phyloP scores from a whole-genome alignment of 441 rosid species.

The Francoa sonchifolia region DNA sequence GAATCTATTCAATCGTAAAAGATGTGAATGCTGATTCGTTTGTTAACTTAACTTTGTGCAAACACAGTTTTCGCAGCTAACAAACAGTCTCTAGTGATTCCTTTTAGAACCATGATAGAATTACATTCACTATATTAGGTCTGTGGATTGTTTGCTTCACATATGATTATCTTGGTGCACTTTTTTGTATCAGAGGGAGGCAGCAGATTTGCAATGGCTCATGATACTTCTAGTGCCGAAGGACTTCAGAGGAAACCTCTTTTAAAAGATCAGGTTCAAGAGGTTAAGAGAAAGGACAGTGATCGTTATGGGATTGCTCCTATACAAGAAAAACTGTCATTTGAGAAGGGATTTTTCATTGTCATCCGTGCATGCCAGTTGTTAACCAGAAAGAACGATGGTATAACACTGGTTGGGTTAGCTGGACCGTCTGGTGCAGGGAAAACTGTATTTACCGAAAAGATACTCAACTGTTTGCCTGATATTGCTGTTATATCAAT shows the following conservation, averaged over 20 bases:
- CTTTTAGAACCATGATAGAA: background rate
- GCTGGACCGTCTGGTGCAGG: constrained; percentile 99
- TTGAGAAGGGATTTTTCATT: constrained; percentile 84
- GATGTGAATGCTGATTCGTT: too few relatives aligned
- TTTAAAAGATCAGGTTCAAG: constrained; percentile 73
- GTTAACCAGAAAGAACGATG: constrained; percentile 74
- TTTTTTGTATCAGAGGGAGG: constrained; percentile 19
- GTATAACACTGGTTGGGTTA: constrained; percentile 69
- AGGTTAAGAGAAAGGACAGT: constrained; percentile 60
- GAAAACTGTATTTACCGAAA: constrained; percentile 84
- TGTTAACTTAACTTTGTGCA: too few relatives aligned
- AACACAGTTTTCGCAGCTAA: too few relatives aligned
- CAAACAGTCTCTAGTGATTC: too few relatives aligned
- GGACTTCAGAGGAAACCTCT: constrained; percentile 45
- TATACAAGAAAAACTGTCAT: constrained; percentile 57
- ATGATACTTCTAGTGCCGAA: constrained; percentile 41
- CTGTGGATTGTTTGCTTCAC: background rate
- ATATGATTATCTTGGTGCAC: constrained; percentile 4
- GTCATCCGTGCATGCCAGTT: constrained; percentile 84
- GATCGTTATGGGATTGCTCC: constrained; percentile 60
- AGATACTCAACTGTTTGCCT: constrained; percentile 75
- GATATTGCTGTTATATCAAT: constrained; percentile 83
- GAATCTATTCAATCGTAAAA: too few relatives aligned
- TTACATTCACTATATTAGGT: background rate
- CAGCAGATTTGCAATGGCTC: constrained; percentile 27